A percentile compares a stretch with the other conserved stretches of the same genome.
phyloP scores from a whole-genome alignment of 2,329 filamentous ascomycete species.

The Cyphellophora attinorum region DNA sequence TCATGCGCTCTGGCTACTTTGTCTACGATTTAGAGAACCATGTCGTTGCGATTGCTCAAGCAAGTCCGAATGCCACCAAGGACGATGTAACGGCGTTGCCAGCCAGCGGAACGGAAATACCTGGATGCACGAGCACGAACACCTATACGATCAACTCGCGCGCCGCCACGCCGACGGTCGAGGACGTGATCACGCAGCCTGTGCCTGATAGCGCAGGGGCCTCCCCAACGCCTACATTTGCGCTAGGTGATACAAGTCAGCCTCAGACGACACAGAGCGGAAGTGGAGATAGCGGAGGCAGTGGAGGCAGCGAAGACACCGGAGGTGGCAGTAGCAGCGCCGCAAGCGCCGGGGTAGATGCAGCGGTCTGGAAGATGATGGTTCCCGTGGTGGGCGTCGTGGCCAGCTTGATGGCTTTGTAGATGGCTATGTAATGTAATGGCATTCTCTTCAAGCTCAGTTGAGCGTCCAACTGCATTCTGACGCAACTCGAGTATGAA shows the following conservation, averaged over 20 bases:
- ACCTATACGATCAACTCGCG: neutral
- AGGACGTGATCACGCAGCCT: neutral
- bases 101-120: neutral
- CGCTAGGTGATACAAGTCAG: neutral
- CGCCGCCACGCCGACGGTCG: neutral
- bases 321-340: neutral
- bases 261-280: constrained; percentile 1
- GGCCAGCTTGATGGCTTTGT: neutral
- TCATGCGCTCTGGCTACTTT: constrained; percentile 3
- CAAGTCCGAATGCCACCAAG: constrained; percentile 4
- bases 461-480: too few relatives aligned
- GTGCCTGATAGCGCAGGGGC: neutral
- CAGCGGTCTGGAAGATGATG: neutral
- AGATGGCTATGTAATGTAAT: too few relatives aligned
- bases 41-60: constrained; percentile 1
- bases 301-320: neutral
- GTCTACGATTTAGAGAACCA: constrained; percentile 3
- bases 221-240: neutral
- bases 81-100: constrained; percentile 6
- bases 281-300: neutral
- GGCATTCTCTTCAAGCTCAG: too few relatives aligned
- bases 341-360: neutral
- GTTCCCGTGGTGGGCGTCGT: neutral
- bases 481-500: too few relatives aligned
- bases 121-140: neutral